These are phyloP conservation scores for Lablab purpureus DNA, from an alignment of 306 rosid genomes.

Conservation along the genomic window DNA sequence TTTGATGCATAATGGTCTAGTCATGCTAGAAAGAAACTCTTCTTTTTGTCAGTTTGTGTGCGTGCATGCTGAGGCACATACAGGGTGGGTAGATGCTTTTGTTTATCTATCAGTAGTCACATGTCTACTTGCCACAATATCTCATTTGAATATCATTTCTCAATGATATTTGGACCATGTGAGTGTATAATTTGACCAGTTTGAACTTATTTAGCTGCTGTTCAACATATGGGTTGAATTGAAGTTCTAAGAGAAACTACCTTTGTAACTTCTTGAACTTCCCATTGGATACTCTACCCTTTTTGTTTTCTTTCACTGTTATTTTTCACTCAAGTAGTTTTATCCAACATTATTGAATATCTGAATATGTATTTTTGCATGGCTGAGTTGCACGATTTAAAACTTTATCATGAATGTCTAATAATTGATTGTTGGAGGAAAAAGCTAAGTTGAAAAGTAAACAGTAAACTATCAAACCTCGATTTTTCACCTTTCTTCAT, in stretches of 20 bases:
- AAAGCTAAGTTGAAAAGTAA: conserved; percentile 30
- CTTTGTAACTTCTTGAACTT: neutral
- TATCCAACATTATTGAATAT: conserved; percentile 27
- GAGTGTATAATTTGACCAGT: conserved; percentile 25
- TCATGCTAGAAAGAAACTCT: neutral
- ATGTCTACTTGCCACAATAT: neutral
- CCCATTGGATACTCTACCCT: conserved; percentile 15
- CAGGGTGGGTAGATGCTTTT: neutral
- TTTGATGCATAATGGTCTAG: conserved; percentile 2
- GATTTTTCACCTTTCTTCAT: neutral
- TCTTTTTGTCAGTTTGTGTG: neutral
- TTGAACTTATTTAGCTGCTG: conserved; percentile 2
- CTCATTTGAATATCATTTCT: neutral
- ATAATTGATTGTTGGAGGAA: neutral
- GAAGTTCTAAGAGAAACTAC: conserved; percentile 1
- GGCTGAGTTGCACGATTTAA: conserved; percentile 4
- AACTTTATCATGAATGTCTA: conserved; percentile 7
- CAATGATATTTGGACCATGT: neutral
- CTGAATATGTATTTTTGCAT: neutral
- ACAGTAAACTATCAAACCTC: neutral
- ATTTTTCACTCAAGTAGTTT: neutral
- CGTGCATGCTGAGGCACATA: too few species aligned
- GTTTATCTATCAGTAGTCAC: conserved; percentile 22
- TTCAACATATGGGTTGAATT: conserved; percentile 26
- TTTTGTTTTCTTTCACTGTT: neutral